These are phyloP conservation scores for Aspergillus hiratsukae DNA, from an alignment of 2,329 filamentous ascomycete species.

Conservation along the genomic window DNA sequence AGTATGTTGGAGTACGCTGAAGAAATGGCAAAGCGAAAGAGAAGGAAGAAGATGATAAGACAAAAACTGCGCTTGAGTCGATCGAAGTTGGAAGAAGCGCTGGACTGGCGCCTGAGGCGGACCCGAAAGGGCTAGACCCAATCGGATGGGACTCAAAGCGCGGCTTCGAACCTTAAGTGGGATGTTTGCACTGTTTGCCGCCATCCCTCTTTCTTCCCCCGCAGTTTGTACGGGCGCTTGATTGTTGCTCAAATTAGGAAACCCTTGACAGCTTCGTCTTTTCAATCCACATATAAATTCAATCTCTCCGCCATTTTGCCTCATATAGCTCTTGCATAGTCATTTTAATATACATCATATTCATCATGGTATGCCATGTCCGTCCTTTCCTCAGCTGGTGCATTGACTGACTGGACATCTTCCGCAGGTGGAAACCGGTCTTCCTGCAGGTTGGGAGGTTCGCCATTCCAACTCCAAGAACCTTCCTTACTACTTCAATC, in stretches of 20 bases:
- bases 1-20: neutral
- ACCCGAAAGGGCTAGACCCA: slow-evolving; percentile 6
- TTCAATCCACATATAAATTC: neutral
- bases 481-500: slow-evolving; percentile 98
- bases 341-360: neutral
- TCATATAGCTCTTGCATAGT: neutral
- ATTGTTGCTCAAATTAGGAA: neutral
- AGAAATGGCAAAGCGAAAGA: neutral
- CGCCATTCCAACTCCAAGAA: slow-evolving; percentile 98
- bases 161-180: slow-evolving; percentile 9
- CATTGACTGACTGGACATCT: slow-evolving; percentile 5
- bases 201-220: slow-evolving; percentile 22
- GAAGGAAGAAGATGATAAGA: neutral
- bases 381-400: neutral
- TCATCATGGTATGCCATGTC: slow-evolving; percentile 8
- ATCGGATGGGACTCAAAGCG: slow-evolving; percentile 3
- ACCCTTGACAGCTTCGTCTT: neutral
- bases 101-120: neutral
- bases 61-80: neutral
- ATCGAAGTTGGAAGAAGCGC: slow-evolving; percentile 17
- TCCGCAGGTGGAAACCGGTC: slow-evolving; percentile 65
- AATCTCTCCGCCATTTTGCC: neutral
- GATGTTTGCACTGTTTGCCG: slow-evolving; percentile 16
- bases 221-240: slow-evolving; percentile 20
- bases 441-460: slow-evolving; percentile 88